phyloP scores from a whole-genome alignment of 78 protist genomes.

The Capsaspora owczarzaki region DNA sequence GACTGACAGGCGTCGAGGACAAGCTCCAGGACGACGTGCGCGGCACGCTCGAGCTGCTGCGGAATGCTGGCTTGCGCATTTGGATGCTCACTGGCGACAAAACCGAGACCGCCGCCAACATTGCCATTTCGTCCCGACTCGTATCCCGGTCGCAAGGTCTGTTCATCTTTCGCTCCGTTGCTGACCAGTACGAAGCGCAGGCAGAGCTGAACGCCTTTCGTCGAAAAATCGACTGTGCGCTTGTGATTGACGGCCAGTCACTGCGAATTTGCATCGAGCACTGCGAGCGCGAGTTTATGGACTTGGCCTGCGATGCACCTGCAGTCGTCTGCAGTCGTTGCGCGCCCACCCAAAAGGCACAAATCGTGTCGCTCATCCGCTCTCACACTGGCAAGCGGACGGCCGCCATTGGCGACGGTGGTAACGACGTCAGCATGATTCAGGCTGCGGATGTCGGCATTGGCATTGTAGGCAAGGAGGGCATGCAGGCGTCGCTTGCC shows the following conservation, averaged over 20 bases:
- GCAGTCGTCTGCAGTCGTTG: constrained; percentile 42
- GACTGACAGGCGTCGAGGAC: constrained; percentile 92
- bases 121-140: constrained; percentile 73
- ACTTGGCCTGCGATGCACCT: background rate
- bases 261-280: background rate
- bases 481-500: constrained; percentile 93
- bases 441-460: constrained; percentile 96
- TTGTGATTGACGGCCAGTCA: background rate
- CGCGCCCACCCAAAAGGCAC: constrained; percentile 63
- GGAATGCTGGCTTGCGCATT: constrained; percentile 68
- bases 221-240: background rate
- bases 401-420: constrained; percentile 90
- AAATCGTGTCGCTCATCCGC: constrained; percentile 43
- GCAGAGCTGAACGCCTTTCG: background rate
- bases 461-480: constrained; percentile 97
- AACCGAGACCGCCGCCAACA: constrained; percentile 85
- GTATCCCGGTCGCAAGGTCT: constrained; percentile 31
- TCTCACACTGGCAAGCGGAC: constrained; percentile 7
- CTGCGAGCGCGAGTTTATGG: background rate
- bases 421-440: constrained; percentile 97
- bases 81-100: constrained; percentile 99
- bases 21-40: constrained; percentile 74
- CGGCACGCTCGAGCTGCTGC: constrained; percentile 38
- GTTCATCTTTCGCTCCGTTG: constrained; percentile 23
- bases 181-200: background rate